A percentile compares a stretch with the other conserved stretches of the same genome.
These are phyloP conservation scores for Fusarium chuoi DNA, from an alignment of 2,329 filamentous ascomycete species.

Conservation along the genomic window DNA sequence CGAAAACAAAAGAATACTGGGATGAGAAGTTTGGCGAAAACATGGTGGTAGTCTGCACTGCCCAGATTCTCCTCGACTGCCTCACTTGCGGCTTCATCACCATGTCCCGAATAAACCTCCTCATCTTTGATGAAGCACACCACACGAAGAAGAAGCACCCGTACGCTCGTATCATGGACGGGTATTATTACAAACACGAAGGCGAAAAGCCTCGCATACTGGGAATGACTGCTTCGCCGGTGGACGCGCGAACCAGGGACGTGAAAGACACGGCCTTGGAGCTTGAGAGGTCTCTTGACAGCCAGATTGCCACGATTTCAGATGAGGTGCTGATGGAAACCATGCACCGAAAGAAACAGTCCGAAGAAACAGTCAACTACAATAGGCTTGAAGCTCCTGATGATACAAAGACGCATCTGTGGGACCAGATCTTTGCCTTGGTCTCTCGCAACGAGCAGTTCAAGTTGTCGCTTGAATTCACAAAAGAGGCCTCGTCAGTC, in stretches of 20 bases:
- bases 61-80: slow-evolving; percentile 83
- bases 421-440: slow-evolving; percentile 62
- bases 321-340: slow-evolving; percentile 49
- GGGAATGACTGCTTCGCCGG: slow-evolving; percentile 96
- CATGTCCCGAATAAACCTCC: slow-evolving; percentile 85
- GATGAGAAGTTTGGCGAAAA: slow-evolving; percentile 66
- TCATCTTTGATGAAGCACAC: slow-evolving; percentile 96
- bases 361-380: slow-evolving; percentile 63
- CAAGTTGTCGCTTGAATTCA: slow-evolving; percentile 66
- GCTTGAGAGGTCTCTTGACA: slow-evolving; percentile 81
- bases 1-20: slow-evolving; percentile 60
- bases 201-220: slow-evolving; percentile 78
- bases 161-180: slow-evolving; percentile 89
- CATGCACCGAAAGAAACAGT: slow-evolving; percentile 47
- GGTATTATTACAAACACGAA: slow-evolving; percentile 74
- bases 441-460: slow-evolving; percentile 60
- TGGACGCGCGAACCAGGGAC: slow-evolving; percentile 79
- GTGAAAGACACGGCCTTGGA: slow-evolving; percentile 75
- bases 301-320: slow-evolving; percentile 80
- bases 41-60: slow-evolving; percentile 92
- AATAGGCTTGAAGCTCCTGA: slow-evolving; percentile 54
- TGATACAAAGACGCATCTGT: slow-evolving; percentile 71
- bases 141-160: slow-evolving; percentile 94
- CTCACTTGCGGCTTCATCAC: slow-evolving; percentile 81
- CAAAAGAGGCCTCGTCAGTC: slow-evolving; percentile 68